Evolutionary conservation across 805 yeast genomes (phyloP).

Genomic region (Starmerella sirachaensis): DNA sequence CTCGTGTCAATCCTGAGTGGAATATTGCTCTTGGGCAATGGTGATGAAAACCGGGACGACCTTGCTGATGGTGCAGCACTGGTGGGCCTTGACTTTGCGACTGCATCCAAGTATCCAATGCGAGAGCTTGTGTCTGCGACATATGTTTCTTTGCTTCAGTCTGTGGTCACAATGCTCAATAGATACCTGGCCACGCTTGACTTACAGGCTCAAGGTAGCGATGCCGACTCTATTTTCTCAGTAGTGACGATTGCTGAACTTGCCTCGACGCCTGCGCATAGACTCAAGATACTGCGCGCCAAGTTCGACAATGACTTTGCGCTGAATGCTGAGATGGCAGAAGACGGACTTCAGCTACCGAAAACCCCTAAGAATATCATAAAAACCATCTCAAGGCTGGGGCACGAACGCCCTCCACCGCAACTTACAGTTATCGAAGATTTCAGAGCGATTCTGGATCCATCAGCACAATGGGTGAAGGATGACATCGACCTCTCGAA

Average conservation of each 20-base stretch:
- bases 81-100: slow-evolving; percentile 29
- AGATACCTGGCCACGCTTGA: slow-evolving; percentile 27
- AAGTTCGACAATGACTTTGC: slow-evolving; percentile 30
- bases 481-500: slow-evolving; percentile 9
- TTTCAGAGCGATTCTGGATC: slow-evolving; percentile 19
- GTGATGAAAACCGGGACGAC: slow-evolving; percentile 23
- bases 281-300: slow-evolving; percentile 23
- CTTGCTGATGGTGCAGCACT: slow-evolving; percentile 33
- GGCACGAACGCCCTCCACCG: slow-evolving; percentile 3
- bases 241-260: slow-evolving; percentile 31
- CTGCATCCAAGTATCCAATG: slow-evolving; percentile 22
- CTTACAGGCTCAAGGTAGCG: slow-evolving; percentile 13
- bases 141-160: slow-evolving; percentile 27
- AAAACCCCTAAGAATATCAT: slow-evolving; percentile 22
- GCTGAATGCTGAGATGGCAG: slow-evolving; percentile 29
- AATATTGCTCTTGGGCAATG: slow-evolving; percentile 30
- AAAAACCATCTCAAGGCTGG: slow-evolving; percentile 15
- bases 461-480: slow-evolving; percentile 24
- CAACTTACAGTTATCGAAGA: slow-evolving; percentile 19
- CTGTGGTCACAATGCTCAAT: slow-evolving; percentile 29
- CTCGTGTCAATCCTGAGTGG: slow-evolving; percentile 31
- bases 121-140: slow-evolving; percentile 28
- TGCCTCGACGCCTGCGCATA: slow-evolving; percentile 18
- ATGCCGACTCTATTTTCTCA: slow-evolving; percentile 24
- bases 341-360: slow-evolving; percentile 29